phyloP scores from a whole-genome alignment of 306 rosid genomes.

The Quercus parvula region DNA sequence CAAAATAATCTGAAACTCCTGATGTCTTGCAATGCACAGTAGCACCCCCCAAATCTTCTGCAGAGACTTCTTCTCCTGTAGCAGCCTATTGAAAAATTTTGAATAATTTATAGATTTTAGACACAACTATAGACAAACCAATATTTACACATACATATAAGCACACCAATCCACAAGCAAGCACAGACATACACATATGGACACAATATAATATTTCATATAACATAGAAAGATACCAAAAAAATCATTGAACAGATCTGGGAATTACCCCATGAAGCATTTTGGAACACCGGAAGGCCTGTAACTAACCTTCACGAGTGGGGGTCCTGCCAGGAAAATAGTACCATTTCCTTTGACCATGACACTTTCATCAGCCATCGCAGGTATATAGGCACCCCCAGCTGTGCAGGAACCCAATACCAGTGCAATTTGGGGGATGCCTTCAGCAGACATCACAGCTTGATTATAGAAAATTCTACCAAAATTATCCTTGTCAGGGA shows the following conservation, averaged over 20 bases:
- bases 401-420: conserved; percentile 97
- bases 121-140: conserved; percentile 1
- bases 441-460: conserved; percentile 79
- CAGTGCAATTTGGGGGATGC: conserved; percentile 91
- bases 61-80: conserved; percentile 94
- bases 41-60: conserved; percentile 93
- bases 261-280: conserved; percentile 20
- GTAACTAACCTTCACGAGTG: conserved; percentile 78
- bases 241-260: not conserved
- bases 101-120: conserved; percentile 19
- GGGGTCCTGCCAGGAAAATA: conserved; percentile 94
- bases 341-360: conserved; percentile 99
- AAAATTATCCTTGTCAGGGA: conserved; percentile 87
- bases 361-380: conserved; percentile 99
- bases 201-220: not conserved
- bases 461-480: conserved; percentile 94
- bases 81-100: conserved; percentile 69
- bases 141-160: not conserved
- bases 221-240: conserved; percentile 1
- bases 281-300: conserved; percentile 16
- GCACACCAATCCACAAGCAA: conserved; percentile 4
- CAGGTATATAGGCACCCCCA: conserved; percentile 97
- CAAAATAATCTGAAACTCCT: conserved; percentile 95
- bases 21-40: conserved; percentile 89
- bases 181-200: not conserved